A percentile compares a stretch with the other conserved stretches of the same genome.
These are phyloP conservation scores for Magnusiomyces paraingens DNA, from an alignment of 1,139 yeast species.

Conservation along the genomic window DNA sequence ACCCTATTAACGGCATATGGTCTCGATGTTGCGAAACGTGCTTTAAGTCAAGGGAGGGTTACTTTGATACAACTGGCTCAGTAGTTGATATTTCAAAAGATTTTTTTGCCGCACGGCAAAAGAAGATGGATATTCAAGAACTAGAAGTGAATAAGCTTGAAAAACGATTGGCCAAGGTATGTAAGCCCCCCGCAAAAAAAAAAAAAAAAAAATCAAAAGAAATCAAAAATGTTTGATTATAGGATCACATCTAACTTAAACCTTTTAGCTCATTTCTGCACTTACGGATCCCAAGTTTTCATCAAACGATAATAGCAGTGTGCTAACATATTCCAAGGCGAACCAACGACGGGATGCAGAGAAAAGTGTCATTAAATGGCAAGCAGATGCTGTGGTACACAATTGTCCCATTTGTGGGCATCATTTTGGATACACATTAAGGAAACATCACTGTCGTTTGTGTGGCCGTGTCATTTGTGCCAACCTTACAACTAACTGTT, in stretches of 20 bases:
- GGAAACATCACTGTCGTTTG: slow-evolving; percentile 84
- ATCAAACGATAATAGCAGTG: slow-evolving; percentile 8
- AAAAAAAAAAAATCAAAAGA: too few species aligned
- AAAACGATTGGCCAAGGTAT: slow-evolving; percentile 46
- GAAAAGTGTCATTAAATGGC: slow-evolving; percentile 62
- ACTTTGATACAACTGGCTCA: slow-evolving; percentile 38
- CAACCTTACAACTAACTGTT: slow-evolving; percentile 53
- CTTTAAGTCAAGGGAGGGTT: slow-evolving; percentile 50
- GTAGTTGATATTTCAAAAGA: slow-evolving; percentile 41
- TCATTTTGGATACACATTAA: slow-evolving; percentile 48
- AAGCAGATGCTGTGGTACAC: slow-evolving; percentile 44
- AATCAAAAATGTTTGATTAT: too few species aligned
- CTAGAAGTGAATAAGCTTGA: slow-evolving; percentile 55
- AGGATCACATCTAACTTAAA: too few species aligned
- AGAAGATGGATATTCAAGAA: slow-evolving; percentile 35
- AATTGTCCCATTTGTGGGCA: slow-evolving; percentile 62
- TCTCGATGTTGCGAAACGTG: slow-evolving; percentile 63
- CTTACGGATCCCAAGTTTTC: slow-evolving; percentile 20
- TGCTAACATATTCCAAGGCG: slow-evolving; percentile 23
- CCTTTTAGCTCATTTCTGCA: slow-evolving; percentile 32
- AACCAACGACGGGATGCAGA: slow-evolving; percentile 39
- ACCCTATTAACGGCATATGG: slow-evolving; percentile 54
- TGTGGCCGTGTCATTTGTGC: slow-evolving; percentile 86
- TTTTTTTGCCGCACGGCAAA: slow-evolving; percentile 41
- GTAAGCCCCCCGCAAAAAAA: too few species aligned